Evolutionary conservation across 441 rosid species (phyloP), one percentile per base, ranked within the genome.

Genomic region (Corymbia calophylla): DNA sequence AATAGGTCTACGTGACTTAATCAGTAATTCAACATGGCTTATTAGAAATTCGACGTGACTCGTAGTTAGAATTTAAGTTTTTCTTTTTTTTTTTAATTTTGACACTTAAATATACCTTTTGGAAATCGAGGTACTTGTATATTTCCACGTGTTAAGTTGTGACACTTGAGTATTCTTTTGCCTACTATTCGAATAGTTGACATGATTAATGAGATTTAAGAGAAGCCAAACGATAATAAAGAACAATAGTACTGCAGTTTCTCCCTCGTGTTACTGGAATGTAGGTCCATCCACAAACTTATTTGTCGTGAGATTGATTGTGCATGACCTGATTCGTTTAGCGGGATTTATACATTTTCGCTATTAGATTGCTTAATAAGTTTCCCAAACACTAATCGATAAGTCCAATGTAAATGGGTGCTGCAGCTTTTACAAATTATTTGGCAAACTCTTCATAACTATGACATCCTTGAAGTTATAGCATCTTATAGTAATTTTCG

Each of bases 181-280:
- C 44, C 44, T 5, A 39, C 44, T 39, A 5, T 39, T 39, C 44
- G 4, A 77, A 21, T 7, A 23, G n/a, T 44, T 23, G 51, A 44
- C 18, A 23, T 23, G 84, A 44, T 5, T 23, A 12, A 44, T 77
- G 84, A 77, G 84, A 44, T 44, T 12, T 77, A 23, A 31, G 51
- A 77, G 84, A 12, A 44, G 51, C 10, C 51, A 44, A 44, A 12
- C 4, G 51, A 21, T 44, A 44, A 44, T 39, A 8, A 1, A 77
- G 18, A 44, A 2, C 1, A 0, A 8, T 7, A 23, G 9, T 3
- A 39, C n/a, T 13, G 27, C n/a, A 77, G 12, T 7, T 44, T 23
- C 84, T 77, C 17, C 0, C 18, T 77, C 0, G 9, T 73, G 3
- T 11, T 12, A 2, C 2, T 1, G n/a, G 0, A 21, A 11, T 0